Percentiles rank a stretch among this genome's conserved stretches.
Evolutionary conservation across 2,329 filamentous ascomycete genomes (phyloP).

Genomic region (Dactylellina drechsleri): DNA sequence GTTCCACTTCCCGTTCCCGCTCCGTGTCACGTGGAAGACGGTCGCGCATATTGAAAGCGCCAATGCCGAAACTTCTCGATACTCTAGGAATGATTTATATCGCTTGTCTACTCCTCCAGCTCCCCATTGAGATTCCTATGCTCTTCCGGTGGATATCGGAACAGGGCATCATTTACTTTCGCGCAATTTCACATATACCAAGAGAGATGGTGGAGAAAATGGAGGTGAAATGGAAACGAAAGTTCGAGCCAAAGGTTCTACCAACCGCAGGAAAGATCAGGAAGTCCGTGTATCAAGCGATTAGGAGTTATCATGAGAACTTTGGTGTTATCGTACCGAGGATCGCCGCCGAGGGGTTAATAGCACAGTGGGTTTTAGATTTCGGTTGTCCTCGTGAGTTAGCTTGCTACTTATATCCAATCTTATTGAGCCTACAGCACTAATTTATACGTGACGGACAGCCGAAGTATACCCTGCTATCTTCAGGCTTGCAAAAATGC

Average conservation of each 20-base stretch:
- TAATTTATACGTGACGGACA: conserved; percentile 62
- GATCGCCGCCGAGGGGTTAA: conserved; percentile 74
- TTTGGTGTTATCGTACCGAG: conserved; percentile 78
- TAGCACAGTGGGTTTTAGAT: conserved; percentile 76
- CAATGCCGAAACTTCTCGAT: conserved; percentile 75
- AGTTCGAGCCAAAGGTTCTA: conserved; percentile 67
- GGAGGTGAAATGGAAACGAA: conserved; percentile 70
- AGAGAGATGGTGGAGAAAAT: conserved; percentile 73
- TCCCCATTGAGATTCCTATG: conserved; percentile 80
- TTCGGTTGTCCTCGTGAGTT: conserved; percentile 77
- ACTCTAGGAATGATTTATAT: conserved; percentile 83
- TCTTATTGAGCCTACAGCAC: conserved; percentile 12
- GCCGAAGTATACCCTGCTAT: conserved; percentile 73
- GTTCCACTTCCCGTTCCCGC: conserved; percentile 37
- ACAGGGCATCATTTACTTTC: conserved; percentile 76
- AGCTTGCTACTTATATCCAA: conserved; percentile 50
- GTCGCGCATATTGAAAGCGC: conserved; percentile 57
- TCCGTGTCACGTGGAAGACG: conserved; percentile 62
- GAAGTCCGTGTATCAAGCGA: conserved; percentile 70
- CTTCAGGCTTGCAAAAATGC: conserved; percentile 67
- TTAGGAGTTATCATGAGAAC: conserved; percentile 72
- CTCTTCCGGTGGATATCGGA: conserved; percentile 74
- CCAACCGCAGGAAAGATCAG: conserved; percentile 71
- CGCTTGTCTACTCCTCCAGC: conserved; percentile 76
- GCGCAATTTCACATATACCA: conserved; percentile 71